Evolutionary conservation across 805 yeast species (phyloP), one percentile per base, ranked within the genome.

Genomic region (Cyberlindnera meyerae): DNA sequence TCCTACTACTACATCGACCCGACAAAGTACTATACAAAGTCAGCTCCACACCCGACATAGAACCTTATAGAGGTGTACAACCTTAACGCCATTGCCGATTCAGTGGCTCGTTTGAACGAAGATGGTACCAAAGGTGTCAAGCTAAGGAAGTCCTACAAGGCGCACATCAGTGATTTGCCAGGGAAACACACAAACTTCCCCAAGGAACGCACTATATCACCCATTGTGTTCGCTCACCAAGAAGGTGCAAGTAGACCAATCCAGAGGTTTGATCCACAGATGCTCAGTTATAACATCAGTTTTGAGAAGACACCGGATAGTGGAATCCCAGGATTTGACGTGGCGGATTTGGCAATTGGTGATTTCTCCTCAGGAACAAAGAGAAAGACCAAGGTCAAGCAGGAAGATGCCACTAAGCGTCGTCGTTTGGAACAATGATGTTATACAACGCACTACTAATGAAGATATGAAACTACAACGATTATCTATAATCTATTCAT

Each of bases 61-160:
- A 84, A 89, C 58, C 66, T 93, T 35, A 70, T 88, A 15, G 63
- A 74, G 18, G 58, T 82, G 12, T 93, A 87, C 50, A 79, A 79
- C 2, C 61, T 93, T 27, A 72, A 73, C 27, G 71, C 70, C 2
- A 63, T 89, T 11, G 84, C 96, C 1, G 68, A 74, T 37, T 79
- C 95, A 4, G 81, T 93, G 29, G 95, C 96, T 1, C 73, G 98
- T 53, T 72, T 81, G 9, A 88, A 85, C 51, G 80, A 87, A 3
- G 94, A 82, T 51, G 96, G 96, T 0, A 73, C 93, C 1, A 88
- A 85, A 49, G 96, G 96, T 37, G 88, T 88, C 26, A 93, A 93
- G 62, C 71, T 93, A 37, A 73, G 98, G 51, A 93, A 93, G 61
- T 87, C 97, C 0, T 93, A 93, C 63, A 93, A 93, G 59, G 88